phyloP scores from a whole-genome alignment of 1,139 yeast species.

The Meyerozyma carpophila region DNA sequence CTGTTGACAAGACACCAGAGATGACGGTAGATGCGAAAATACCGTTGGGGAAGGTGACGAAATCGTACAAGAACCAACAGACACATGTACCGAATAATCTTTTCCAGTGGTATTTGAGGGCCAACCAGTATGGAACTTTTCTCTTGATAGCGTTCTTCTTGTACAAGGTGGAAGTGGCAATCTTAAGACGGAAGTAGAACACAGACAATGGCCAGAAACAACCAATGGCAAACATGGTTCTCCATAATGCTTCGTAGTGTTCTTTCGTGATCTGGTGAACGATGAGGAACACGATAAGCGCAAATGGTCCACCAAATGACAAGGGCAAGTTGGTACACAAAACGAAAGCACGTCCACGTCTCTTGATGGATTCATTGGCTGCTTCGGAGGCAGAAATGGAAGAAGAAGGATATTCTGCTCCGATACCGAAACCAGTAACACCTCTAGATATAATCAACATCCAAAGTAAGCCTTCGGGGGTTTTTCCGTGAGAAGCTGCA shows the following conservation, averaged over 20 bases:
- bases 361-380: slow-evolving; percentile 56
- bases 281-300: slow-evolving; percentile 60
- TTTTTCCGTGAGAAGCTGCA: slow-evolving; percentile 52
- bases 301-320: slow-evolving; percentile 74
- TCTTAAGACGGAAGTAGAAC: slow-evolving; percentile 63
- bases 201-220: slow-evolving; percentile 69
- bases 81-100: slow-evolving; percentile 52
- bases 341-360: slow-evolving; percentile 60
- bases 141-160: slow-evolving; percentile 45
- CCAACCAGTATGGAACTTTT: slow-evolving; percentile 49
- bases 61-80: slow-evolving; percentile 61
- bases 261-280: slow-evolving; percentile 54
- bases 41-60: slow-evolving; percentile 63
- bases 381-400: slow-evolving; percentile 70
- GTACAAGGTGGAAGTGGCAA: slow-evolving; percentile 62
- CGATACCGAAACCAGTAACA: slow-evolving; percentile 68
- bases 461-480: slow-evolving; percentile 61
- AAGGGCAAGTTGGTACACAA: slow-evolving; percentile 69
- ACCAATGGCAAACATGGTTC: slow-evolving; percentile 72
- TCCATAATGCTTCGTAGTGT: slow-evolving; percentile 59
- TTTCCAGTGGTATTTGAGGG: slow-evolving; percentile 50
- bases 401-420: slow-evolving; percentile 73
- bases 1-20: slow-evolving; percentile 33
- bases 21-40: slow-evolving; percentile 52
- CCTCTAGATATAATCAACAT: slow-evolving; percentile 67